Evolutionary conservation across 2,329 filamentous ascomycete species (phyloP), one percentile per base, ranked within the genome.

Genomic region (Alternaria consortialis): DNA sequence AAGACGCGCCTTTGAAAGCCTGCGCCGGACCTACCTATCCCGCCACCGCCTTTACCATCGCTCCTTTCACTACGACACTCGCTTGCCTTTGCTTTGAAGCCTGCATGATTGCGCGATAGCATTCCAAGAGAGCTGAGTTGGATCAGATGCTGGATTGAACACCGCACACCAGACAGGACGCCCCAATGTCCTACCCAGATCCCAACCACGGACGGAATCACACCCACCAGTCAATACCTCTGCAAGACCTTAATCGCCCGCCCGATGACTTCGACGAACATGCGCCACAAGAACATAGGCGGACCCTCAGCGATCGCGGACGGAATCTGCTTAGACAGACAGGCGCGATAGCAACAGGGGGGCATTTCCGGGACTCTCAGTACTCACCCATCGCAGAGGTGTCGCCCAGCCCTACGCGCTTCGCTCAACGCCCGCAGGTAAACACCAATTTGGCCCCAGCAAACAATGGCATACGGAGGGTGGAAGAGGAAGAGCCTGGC

Each of bases 201-300:
- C 78, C 81, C 52, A 74, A 76, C 60, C 80, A 82, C 70, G 79
- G 82, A 63, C 80, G 82, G 66, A 79, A 80, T 64, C 82, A 84
- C 29, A 79, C 80, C 59, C 81, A 83, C 61, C 85, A 86, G 72
- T 89, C 90, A 64, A 94, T 95, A 80, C 91, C 90, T 61, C 82
- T 94, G 60, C 89, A 89, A 77, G 86, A 82, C 68, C 78, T 84
- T 61, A 77, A 77, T 65, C 77, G 76, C 48, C 78, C 77, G 63
- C 77, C 76, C 23, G 78, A 79, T 62, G 68, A 77, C 36, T 60
- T 76, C 48, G 69, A 74, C 44, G 64, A 73, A 29, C 61, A 68
- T 58, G 71, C 72, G 51, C 66, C 72, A 53, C 65, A 71, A 17
- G 68, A 76, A 56, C 72, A 77, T 58, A 80, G 82, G 66, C 74